Percentiles rank a stretch among this genome's conserved stretches.
These are phyloP conservation scores for Neonectria sp. DNA, from an alignment of 2,329 filamentous ascomycete species.

Conservation along the genomic window DNA sequence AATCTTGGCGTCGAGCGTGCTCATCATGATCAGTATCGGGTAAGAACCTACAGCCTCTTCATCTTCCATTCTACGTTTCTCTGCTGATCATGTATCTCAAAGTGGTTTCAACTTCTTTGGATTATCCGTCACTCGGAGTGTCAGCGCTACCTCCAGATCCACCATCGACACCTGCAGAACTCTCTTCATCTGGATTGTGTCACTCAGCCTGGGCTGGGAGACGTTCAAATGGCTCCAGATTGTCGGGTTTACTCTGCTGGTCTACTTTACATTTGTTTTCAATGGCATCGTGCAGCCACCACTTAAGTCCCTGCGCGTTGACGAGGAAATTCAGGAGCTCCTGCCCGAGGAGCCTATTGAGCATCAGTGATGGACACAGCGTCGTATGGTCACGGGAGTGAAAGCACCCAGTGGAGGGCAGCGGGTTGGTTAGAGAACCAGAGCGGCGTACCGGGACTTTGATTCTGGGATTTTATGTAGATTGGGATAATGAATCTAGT, in stretches of 20 bases:
- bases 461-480: slow-evolving; percentile 3
- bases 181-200: slow-evolving; percentile 98
- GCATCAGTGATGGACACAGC: slow-evolving; percentile 60
- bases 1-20: slow-evolving; percentile 82
- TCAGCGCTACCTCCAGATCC: slow-evolving; percentile 93
- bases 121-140: slow-evolving; percentile 88
- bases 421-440: background rate
- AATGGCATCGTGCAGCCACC: slow-evolving; percentile 94
- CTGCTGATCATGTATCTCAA: slow-evolving; percentile 38
- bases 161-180: slow-evolving; percentile 98
- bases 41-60: slow-evolving; percentile 57
- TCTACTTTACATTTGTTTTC: slow-evolving; percentile 97
- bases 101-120: slow-evolving; percentile 99
- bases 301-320: slow-evolving; percentile 74
- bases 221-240: slow-evolving; percentile 98
- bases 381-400: background rate
- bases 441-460: slow-evolving; percentile 29
- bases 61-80: background rate
- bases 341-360: slow-evolving; percentile 89
- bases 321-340: slow-evolving; percentile 72
- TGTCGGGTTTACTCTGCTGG: slow-evolving; percentile 86
- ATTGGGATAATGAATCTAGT: slow-evolving; percentile 17
- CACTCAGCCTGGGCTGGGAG: slow-evolving; percentile 94
- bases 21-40: slow-evolving; percentile 99
- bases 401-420: slow-evolving; percentile 1